phyloP scores from a whole-genome alignment of 2,329 filamentous ascomycete genomes.

The Beauveria scarabaeidicola region DNA sequence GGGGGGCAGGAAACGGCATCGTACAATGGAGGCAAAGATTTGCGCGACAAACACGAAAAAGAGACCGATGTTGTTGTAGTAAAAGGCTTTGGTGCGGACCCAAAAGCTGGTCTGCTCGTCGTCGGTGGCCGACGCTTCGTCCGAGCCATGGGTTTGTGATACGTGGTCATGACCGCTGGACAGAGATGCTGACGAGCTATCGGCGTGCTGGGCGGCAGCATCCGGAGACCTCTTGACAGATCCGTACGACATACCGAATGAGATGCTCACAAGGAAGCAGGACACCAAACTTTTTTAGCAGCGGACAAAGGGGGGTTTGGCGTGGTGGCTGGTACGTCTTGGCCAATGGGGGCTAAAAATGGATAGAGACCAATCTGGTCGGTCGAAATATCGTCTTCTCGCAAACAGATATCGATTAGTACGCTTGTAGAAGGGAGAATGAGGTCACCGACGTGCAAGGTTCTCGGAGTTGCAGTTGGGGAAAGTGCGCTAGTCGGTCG shows the following conservation, averaged over 20 bases:
- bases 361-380: too few relatives aligned
- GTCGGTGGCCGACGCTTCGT: neutral
- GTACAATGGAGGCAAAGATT: slow-evolving; percentile 32
- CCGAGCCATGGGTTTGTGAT: neutral
- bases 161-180: neutral
- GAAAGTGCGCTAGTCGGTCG: neutral
- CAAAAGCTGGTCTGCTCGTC: neutral
- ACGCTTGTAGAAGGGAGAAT: neutral
- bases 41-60: slow-evolving; percentile 33
- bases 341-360: too few relatives aligned
- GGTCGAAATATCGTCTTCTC: neutral
- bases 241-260: slow-evolving; percentile 1
- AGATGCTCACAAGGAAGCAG: neutral
- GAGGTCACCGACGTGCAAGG: neutral
- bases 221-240: neutral
- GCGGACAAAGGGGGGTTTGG: neutral
- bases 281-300: neutral
- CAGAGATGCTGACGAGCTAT: neutral
- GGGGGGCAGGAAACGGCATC: neutral
- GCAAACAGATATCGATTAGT: neutral
- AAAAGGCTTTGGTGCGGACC: slow-evolving; percentile 31
- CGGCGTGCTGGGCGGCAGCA: neutral
- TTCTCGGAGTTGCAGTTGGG: neutral
- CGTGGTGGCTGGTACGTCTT: neutral
- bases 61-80: slow-evolving; percentile 33